Evolutionary conservation across 805 yeast species (phyloP).

Genomic region (Barnettozyma sucrosica): DNA sequence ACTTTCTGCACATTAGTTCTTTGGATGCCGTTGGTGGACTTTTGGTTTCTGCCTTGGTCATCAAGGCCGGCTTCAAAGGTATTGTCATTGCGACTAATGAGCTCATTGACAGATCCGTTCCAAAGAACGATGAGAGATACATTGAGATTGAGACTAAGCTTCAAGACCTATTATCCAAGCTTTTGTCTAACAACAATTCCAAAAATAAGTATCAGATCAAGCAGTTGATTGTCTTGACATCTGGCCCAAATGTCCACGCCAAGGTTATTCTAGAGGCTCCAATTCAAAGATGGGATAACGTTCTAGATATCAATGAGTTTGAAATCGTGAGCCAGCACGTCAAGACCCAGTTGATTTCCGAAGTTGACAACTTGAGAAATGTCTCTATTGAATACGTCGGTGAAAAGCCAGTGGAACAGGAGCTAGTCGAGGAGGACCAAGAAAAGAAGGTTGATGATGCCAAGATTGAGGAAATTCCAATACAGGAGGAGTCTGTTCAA

Average conservation of each 20-base stretch:
- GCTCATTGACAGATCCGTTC: conserved; percentile 67
- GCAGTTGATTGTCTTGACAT: conserved; percentile 42
- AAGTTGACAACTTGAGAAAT: conserved; percentile 39
- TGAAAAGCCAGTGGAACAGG: conserved; percentile 23
- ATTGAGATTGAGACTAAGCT: conserved; percentile 35
- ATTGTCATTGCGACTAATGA: conserved; percentile 66
- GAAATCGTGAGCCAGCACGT: conserved; percentile 36
- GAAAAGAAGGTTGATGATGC: background rate
- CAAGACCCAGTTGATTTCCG: conserved; percentile 29
- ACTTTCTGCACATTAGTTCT: conserved; percentile 71
- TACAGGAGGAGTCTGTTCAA: conserved; percentile 12
- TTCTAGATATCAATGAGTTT: conserved; percentile 35
- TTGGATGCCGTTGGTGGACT: conserved; percentile 91
- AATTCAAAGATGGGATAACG: conserved; percentile 40
- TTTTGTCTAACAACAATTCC: conserved; percentile 38
- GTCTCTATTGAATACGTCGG: conserved; percentile 37
- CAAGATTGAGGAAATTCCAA: background rate
- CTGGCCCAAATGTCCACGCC: conserved; percentile 51
- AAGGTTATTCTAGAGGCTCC: conserved; percentile 34
- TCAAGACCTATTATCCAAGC: conserved; percentile 27
- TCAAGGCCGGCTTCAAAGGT: conserved; percentile 80
- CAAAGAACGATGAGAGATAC: conserved; percentile 45
- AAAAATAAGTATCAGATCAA: conserved; percentile 33
- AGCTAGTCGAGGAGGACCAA: conserved; percentile 2
- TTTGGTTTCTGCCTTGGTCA: conserved; percentile 72